phyloP scores from a whole-genome alignment of 129 eudicot genomes.

The Silybum marianum region DNA sequence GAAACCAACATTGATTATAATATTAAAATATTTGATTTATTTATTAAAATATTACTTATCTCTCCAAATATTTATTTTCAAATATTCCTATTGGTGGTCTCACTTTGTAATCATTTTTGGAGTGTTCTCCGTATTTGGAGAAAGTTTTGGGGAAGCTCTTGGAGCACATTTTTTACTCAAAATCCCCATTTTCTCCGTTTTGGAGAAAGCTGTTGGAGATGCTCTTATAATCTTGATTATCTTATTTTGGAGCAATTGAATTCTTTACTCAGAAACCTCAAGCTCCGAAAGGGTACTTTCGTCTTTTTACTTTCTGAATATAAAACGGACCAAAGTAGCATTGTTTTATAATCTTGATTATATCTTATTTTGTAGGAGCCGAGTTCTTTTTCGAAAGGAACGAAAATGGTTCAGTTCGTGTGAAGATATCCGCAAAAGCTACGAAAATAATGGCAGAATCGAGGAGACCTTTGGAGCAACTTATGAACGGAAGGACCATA shows the following conservation, averaged over 20 bases:
- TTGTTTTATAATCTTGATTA: conserved; percentile 4
- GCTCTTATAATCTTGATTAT: too few relatives aligned
- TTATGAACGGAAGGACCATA: conserved; percentile 73
- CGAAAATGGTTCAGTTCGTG: conserved; percentile 69
- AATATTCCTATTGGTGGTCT: too few relatives aligned
- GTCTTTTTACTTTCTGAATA: background rate
- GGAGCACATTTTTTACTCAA: too few relatives aligned
- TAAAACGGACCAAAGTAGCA: background rate
- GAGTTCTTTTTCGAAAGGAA: conserved; percentile 62
- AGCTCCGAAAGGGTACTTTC: conserved; percentile 50
- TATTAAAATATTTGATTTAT: too few relatives aligned
- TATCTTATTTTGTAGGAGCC: conserved; percentile 51
- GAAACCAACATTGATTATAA: too few relatives aligned
- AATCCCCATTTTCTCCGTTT: too few relatives aligned
- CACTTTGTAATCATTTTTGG: too few relatives aligned
- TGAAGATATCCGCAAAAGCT: conserved; percentile 80
- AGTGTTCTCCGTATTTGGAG: too few relatives aligned
- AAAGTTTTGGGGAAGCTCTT: too few relatives aligned
- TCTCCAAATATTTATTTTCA: too few relatives aligned
- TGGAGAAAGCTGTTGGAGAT: too few relatives aligned
- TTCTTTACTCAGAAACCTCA: conserved; percentile 47
- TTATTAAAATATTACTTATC: too few relatives aligned
- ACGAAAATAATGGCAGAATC: conserved; percentile 83
- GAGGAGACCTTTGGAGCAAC: conserved; percentile 76
- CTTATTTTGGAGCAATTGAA: conserved; percentile 38